phyloP scores from a whole-genome alignment of 345 rosid genomes.

The Eucalyptus erythrocorys region DNA sequence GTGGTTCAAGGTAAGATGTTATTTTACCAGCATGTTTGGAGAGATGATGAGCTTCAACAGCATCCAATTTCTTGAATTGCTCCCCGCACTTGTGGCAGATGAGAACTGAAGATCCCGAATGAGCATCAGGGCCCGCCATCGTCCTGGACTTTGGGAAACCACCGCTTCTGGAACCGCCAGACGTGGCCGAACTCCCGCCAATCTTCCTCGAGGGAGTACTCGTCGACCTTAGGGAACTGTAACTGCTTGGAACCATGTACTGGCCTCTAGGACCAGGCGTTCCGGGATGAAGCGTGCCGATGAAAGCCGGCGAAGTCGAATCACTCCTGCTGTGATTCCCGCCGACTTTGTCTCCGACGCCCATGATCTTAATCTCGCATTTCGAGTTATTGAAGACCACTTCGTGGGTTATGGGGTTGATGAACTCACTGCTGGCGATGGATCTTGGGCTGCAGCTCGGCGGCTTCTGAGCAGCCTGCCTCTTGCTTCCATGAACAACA shows the following conservation, averaged over 20 bases:
- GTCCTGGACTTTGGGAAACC: not conserved
- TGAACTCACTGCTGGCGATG: conserved; percentile 14
- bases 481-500: conserved; percentile 20
- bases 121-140: not conserved
- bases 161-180: not conserved
- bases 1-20: not conserved
- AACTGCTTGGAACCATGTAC: not conserved
- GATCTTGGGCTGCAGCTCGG: conserved; percentile 36
- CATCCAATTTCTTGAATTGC: conserved; percentile 26
- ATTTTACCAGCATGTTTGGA: conserved; percentile 47
- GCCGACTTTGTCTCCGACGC: not conserved
- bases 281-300: conserved; percentile 12
- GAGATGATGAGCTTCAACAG: conserved; percentile 42
- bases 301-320: conserved; percentile 5
- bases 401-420: conserved; percentile 20
- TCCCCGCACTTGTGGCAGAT: conserved; percentile 40
- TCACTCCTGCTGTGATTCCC: not conserved
- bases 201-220: not conserved
- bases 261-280: conserved; percentile 6
- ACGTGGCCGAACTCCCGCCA: not conserved
- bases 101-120: not conserved
- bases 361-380: conserved; percentile 19
- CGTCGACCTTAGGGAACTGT: not conserved
- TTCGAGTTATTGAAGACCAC: conserved; percentile 12
- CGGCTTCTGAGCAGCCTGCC: conserved; percentile 3